A percentile compares a stretch with the other conserved stretches of the same genome.
Conservation (phyloP, 768 basidiomycete genomes). For the Gymnopilus junonius region DNA sequence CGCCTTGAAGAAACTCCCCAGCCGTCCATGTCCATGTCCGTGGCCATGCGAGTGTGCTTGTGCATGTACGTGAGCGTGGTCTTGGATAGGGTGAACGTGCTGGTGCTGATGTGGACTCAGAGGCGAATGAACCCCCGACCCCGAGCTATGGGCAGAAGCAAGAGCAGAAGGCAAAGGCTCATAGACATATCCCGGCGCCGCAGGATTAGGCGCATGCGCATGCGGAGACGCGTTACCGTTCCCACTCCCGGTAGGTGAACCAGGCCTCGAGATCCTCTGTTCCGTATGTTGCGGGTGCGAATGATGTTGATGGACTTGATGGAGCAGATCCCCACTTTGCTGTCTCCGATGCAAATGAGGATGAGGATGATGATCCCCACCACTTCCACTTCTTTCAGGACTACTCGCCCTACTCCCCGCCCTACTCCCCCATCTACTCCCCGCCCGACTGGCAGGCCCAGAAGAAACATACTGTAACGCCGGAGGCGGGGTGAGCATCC, state of each 20-base stretch:
- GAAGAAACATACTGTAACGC: constrained; percentile 20
- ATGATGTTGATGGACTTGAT: not conserved
- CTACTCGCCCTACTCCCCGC: constrained; percentile 21
- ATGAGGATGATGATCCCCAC: not conserved
- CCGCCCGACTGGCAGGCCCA: constrained; percentile 16
- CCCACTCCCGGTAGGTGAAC: constrained; percentile 9
- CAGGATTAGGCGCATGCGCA: not conserved
- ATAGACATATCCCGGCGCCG: constrained; percentile 18
- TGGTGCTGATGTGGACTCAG: not conserved
- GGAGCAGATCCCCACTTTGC: not conserved
- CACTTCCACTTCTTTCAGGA: constrained; percentile 15
- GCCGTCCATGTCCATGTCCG: constrained; percentile 4
- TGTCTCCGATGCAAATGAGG: not conserved
- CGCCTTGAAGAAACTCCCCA: constrained; percentile 55
- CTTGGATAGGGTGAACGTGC: too few species aligned
- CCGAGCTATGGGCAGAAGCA: not conserved
- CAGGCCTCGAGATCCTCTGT: constrained; percentile 7
- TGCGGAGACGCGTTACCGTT: not conserved
- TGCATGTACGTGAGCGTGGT: not conserved
- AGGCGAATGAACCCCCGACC: not conserved
- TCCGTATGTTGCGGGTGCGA: not conserved
- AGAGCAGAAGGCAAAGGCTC: constrained; percentile 12
- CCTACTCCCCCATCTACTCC: constrained; percentile 22
- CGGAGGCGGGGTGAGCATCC: constrained; percentile 13
- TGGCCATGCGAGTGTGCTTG: not conserved